These are phyloP conservation scores for Kodamaea jinghongensis DNA, from an alignment of 805 yeast genomes.

Conservation along the genomic window DNA sequence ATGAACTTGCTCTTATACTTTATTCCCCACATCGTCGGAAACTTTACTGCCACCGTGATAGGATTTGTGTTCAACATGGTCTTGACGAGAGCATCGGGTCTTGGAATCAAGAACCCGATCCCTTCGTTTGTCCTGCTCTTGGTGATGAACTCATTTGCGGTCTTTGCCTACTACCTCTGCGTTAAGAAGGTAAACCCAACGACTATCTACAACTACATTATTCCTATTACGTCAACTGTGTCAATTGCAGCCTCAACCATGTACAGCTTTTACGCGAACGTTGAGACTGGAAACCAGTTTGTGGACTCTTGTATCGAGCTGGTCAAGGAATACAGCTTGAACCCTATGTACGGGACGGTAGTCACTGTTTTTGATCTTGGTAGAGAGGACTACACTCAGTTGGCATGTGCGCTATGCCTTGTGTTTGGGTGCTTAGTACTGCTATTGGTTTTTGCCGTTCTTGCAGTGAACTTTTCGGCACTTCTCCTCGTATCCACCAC, in stretches of 20 bases:
- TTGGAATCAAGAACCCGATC: background rate
- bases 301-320: background rate
- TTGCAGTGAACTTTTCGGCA: too few relatives aligned
- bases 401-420: too few relatives aligned
- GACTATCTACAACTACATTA: too few relatives aligned
- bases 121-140: background rate
- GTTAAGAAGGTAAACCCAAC: too few relatives aligned
- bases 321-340: conserved; percentile 3
- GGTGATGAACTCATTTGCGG: background rate
- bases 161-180: too few relatives aligned
- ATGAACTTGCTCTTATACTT: conserved; percentile 44
- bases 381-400: background rate
- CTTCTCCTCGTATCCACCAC: too few relatives aligned
- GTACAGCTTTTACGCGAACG: background rate
- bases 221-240: too few relatives aligned
- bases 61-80: conserved; percentile 11
- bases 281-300: background rate
- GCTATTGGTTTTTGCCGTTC: too few relatives aligned
- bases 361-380: background rate
- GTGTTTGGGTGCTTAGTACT: too few relatives aligned
- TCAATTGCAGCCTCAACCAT: background rate
- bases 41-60: conserved; percentile 12
- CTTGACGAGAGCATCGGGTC: background rate
- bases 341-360: background rate
- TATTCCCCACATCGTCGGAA: conserved; percentile 49